Evolutionary conservation across 2,329 filamentous ascomycete genomes (phyloP).

Genomic region (Neocatenulostroma microsporum): DNA sequence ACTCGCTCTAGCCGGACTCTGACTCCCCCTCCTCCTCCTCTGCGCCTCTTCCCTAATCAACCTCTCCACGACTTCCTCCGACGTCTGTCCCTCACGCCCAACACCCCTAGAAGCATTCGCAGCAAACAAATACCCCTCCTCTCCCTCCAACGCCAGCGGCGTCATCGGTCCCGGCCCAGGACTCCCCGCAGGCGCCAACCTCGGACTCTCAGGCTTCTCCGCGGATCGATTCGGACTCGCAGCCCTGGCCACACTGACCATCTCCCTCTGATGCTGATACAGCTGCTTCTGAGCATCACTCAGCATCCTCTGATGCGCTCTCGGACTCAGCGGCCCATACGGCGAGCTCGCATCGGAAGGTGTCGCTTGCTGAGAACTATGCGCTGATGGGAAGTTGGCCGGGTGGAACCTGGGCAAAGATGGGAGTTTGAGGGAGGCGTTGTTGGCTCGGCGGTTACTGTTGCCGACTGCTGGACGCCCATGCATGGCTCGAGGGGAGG

Average conservation of each 20-base stretch:
- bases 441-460: constrained; percentile 29
- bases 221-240: constrained; percentile 12
- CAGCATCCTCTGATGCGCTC: constrained; percentile 36
- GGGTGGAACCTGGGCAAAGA: constrained; percentile 47
- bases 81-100: constrained; percentile 11
- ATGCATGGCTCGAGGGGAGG: constrained; percentile 24
- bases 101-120: no score
- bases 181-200: constrained; percentile 43
- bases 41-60: constrained; percentile 40
- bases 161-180: constrained; percentile 48
- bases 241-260: constrained; percentile 22
- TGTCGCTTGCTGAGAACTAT: constrained; percentile 32
- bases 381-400: constrained; percentile 38
- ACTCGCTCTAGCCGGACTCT: no score
- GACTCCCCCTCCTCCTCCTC: constrained; percentile 17
- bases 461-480: constrained; percentile 17
- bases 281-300: constrained; percentile 44
- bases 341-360: constrained; percentile 33
- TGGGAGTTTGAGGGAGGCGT: constrained; percentile 38
- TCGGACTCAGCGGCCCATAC: constrained; percentile 38
- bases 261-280: constrained; percentile 42
- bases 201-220: constrained; percentile 40
- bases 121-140: constrained; percentile 40
- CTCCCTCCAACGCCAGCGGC: constrained; percentile 42
- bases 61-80: constrained; percentile 40